Evolutionary conservation across 768 basidiomycete species (phyloP), one percentile per base, ranked within the genome.

Genomic region (Podaxis sp.): DNA sequence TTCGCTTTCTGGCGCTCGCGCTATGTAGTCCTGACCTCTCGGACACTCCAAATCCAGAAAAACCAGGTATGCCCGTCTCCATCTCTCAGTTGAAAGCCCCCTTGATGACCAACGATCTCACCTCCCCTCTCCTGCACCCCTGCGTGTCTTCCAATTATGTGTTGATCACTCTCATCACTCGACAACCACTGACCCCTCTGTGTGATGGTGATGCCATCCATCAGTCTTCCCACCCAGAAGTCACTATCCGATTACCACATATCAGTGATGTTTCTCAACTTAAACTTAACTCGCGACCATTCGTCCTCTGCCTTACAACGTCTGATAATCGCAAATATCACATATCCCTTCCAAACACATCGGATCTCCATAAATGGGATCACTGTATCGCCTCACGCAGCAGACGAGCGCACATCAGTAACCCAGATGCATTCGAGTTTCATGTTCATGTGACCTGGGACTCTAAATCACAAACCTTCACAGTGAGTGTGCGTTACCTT

Each of bases 231-330:
- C 59, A 48, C 52, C 59, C 59, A 37, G 59, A 61, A 54, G 46
- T 37, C 52, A 61, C 53, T 27, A 48, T 61, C 38, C 59, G 40
- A 55, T 61, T 55, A 44, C 52, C 52, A 16, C 59, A 55, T 18
- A 55, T 61, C 59, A 54, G n/a, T 61, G 59, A 61, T 55, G 53
- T 61, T 61, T 61, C 59, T 37, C 59, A 61, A 61, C 59, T 61
- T 35, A 61, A 61, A 61, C 52, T 61, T 36, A 54, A 47, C 23
- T 61, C 59, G 9, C 55, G 37, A 35, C 59, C 59, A 32, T 61
- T 61, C 25, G 59, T 61, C 53, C 59, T 61, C 7, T 23, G 52
- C 52, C 53, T 61, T 37, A 35, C 59, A 6, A 50, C 59, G 7
- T 23, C 37, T 47, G 53, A 61, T 61, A 61, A 55, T 54, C 51